phyloP scores from a whole-genome alignment of 176 grass and related monocot species.

The Oropetium thomaeum region DNA sequence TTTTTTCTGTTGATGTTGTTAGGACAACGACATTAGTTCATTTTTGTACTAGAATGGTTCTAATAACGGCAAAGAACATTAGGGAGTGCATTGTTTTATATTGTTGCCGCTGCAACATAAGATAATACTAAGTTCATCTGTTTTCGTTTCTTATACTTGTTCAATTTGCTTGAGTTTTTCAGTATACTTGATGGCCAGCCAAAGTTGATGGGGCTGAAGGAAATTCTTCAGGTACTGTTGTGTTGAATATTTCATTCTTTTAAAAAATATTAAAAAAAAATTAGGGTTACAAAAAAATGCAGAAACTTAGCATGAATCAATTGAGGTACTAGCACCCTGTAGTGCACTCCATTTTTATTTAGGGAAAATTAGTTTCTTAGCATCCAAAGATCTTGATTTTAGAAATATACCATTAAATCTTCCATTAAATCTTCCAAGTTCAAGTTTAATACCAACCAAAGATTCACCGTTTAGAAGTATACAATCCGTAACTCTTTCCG shows the following conservation, averaged over 20 bases:
- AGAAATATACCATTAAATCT: too few relatives aligned
- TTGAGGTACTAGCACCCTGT: background rate
- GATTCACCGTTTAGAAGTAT: too few relatives aligned
- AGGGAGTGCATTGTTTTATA: slow-evolving; percentile 1
- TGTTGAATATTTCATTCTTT: background rate
- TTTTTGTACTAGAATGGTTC: too few relatives aligned
- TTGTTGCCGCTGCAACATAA: background rate
- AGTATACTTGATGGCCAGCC: slow-evolving; percentile 94
- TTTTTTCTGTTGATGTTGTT: too few relatives aligned
- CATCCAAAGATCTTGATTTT: too few relatives aligned
- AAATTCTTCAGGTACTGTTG: slow-evolving; percentile 80
- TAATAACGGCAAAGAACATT: too few relatives aligned
- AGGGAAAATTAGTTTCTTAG: too few relatives aligned
- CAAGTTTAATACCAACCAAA: too few relatives aligned
- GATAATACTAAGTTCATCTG: background rate
- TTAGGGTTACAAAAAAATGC: background rate
- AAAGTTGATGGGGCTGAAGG: slow-evolving; percentile 94
- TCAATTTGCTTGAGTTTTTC: slow-evolving; percentile 41
- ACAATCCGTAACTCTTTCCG: too few relatives aligned
- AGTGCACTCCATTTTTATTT: background rate
- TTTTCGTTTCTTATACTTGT: slow-evolving; percentile 43
- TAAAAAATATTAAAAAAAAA: background rate
- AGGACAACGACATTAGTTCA: too few relatives aligned
- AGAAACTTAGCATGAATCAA: background rate
- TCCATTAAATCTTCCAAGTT: too few relatives aligned